Conservation (phyloP, 768 basidiomycete species). For the Panaeolus papilionaceus region DNA sequence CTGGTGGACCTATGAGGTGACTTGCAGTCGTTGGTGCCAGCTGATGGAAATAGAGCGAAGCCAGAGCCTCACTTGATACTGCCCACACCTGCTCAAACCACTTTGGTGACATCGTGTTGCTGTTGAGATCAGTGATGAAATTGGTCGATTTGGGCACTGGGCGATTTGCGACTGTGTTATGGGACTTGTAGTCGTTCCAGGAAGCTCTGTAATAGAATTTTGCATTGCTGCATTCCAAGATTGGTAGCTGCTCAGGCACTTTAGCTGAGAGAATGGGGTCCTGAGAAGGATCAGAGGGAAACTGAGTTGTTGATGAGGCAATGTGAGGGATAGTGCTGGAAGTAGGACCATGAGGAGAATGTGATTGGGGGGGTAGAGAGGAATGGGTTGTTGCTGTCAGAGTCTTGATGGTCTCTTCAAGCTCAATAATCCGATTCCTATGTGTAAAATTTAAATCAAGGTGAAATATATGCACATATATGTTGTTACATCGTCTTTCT, state of each 20-base stretch:
- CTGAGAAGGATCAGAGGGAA: not conserved
- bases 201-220: not conserved
- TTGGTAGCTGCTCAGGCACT: not conserved
- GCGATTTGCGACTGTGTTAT: not conserved
- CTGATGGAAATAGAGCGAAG: not conserved
- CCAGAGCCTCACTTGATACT: not conserved
- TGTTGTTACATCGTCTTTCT: no score
- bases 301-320: not conserved
- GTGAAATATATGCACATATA: no score
- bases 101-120: not conserved
- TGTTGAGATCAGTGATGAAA: not conserved
- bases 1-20: constrained; percentile 5
- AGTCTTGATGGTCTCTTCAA: no score
- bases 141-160: not conserved
- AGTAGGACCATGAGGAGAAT: not conserved
- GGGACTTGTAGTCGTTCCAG: not conserved
- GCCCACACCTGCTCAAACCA: not conserved
- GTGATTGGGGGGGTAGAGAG: not conserved
- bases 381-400: no score
- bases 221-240: not conserved
- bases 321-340: not conserved
- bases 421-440: no score
- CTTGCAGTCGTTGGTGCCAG: not conserved
- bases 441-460: no score
- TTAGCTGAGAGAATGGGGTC: not conserved